Evolutionary conservation across 164 flowering plant species (phyloP), one percentile per base, ranked within the genome.

Genomic region (Liquidambar formosana): DNA sequence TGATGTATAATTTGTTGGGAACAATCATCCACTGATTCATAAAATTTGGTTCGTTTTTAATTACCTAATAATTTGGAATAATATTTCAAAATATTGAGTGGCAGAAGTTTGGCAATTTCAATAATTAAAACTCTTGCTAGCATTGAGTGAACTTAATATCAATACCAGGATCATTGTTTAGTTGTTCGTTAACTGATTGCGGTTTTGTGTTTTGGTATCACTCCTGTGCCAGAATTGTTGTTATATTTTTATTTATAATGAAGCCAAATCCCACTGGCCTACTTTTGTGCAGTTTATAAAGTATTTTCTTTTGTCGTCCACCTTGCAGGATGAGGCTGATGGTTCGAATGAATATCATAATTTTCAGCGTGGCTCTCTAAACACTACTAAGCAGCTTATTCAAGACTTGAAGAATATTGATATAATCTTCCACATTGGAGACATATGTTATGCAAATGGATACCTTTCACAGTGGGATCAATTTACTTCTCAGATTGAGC

Each of bases 381-480:
- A 86, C 77, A 89, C 92, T 27, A 89, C 94, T 12, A 73, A 68
- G 63, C 88, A 85, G 75, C 89, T 89, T 57, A 71, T 88, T 46
- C 61, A 70, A 47, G 94, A 88, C 70, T 68, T 89, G 73, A 67
- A 82, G 53, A 77, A 89, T 74, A 76, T 78, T 60, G 94, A 89
- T 62, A 85, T 86, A 33, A 85, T 88, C 23, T 86, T 86, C 68
- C 92, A 89, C 79, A 89, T 87, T 59, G 93, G 93, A 66, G 93
- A 87, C 65, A 67, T 89, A 41, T 64, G 79, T 74, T 88, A 88
- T 76, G 94, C 94, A 64, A 85, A 80, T 74, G 92, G 94, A 21
- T 89, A 88, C 61, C 65, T 89, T 48, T 89, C 92, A 9, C 92
- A 88, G 73, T 89, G 94, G 92, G 94, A 89, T 68, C 90, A 89